Evolutionary conservation across 2,329 filamentous ascomycete genomes (phyloP).

Genomic region (Xylariaceae sp.): DNA sequence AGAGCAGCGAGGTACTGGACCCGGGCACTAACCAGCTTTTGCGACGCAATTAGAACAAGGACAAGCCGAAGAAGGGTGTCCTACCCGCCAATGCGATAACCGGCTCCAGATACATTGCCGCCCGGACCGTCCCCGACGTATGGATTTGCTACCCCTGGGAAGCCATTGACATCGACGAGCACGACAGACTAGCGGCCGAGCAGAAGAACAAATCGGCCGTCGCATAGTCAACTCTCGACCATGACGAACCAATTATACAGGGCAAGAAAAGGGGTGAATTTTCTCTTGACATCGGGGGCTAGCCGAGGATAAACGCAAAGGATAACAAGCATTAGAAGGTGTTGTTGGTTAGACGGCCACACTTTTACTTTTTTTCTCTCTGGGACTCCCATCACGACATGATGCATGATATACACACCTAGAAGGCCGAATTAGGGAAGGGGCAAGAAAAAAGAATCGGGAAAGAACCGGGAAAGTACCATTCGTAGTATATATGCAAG

Average conservation of each 20-base stretch:
- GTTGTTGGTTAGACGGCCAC: conserved; percentile 12
- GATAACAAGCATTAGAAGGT: conserved; percentile 12
- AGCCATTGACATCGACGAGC: conserved; percentile 87
- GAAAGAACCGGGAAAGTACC: not conserved
- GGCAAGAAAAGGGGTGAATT: no score
- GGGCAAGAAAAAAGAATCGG: not conserved
- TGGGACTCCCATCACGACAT: not conserved
- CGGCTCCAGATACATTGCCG: conserved; percentile 71
- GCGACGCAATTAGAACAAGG: conserved; percentile 66
- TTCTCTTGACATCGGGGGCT: not conserved
- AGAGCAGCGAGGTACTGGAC: no score
- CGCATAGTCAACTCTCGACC: conserved; percentile 2
- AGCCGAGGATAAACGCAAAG: not conserved
- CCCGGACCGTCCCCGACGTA: conserved; percentile 81
- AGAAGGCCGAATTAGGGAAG: not conserved
- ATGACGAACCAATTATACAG: no score
- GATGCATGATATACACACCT: not conserved
- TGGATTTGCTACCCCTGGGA: conserved; percentile 99
- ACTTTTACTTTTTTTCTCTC: not conserved
- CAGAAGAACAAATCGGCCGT: conserved; percentile 32
- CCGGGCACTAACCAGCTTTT: not conserved
- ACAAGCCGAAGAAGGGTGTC: conserved; percentile 88
- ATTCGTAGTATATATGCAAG: not conserved
- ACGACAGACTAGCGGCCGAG: conserved; percentile 63
- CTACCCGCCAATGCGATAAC: conserved; percentile 74